These are phyloP conservation scores for Penstemon barbatus DNA, from an alignment of 257 asterid genomes.

Conservation along the genomic window DNA sequence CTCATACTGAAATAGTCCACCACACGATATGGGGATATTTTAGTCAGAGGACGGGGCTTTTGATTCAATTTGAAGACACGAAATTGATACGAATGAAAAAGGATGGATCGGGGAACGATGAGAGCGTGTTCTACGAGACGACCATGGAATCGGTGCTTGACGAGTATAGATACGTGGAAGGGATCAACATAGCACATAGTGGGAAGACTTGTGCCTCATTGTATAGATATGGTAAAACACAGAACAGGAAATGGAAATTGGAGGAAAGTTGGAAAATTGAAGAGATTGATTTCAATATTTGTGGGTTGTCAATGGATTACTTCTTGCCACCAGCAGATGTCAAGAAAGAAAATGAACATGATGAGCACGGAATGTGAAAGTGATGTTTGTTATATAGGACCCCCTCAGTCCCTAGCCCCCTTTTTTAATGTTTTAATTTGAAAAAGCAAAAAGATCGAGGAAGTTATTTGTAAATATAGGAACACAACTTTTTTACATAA, in stretches of 20 bases:
- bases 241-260: slow-evolving; percentile 58
- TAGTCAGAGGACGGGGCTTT: slow-evolving; percentile 78
- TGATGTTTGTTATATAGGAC: too few species aligned
- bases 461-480: too few species aligned
- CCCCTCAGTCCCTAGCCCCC: too few species aligned
- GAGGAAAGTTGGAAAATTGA: slow-evolving; percentile 91
- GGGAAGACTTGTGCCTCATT: slow-evolving; percentile 68
- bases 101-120: slow-evolving; percentile 35
- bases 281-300: slow-evolving; percentile 80
- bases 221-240: slow-evolving; percentile 69
- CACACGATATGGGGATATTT: slow-evolving; percentile 94
- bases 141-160: slow-evolving; percentile 64
- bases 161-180: slow-evolving; percentile 63
- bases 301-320: slow-evolving; percentile 69
- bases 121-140: slow-evolving; percentile 71
- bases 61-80: slow-evolving; percentile 73
- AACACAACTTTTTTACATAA: too few species aligned
- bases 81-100: slow-evolving; percentile 71
- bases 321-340: slow-evolving; percentile 79
- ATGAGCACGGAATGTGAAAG: slow-evolving; percentile 35
- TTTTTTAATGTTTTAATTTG: too few species aligned
- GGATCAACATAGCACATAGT: slow-evolving; percentile 75
- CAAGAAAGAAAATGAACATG: slow-evolving; percentile 38
- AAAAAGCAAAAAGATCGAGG: too few species aligned
- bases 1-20: slow-evolving; percentile 65